These are phyloP conservation scores for Plasmopara halstedii DNA, from an alignment of 352 stramenopile genomes.

Conservation along the genomic window DNA sequence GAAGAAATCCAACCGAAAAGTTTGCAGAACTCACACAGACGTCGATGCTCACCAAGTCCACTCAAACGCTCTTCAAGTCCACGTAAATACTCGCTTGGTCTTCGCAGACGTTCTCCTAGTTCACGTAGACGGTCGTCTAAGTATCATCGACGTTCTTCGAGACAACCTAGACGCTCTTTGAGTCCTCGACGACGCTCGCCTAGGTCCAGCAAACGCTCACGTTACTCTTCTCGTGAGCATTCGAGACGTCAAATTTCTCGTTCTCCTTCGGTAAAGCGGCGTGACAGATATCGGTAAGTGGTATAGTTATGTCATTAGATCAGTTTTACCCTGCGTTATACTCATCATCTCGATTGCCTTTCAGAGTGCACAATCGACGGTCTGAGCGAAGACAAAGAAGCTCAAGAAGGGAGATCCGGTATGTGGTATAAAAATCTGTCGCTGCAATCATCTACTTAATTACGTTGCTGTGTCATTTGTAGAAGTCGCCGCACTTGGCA, in stretches of 20 bases:
- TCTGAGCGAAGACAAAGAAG: constrained; percentile 6
- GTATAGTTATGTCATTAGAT: not conserved
- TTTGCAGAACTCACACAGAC: constrained; percentile 4
- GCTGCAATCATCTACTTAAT: not conserved
- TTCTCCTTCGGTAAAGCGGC: constrained; percentile 12
- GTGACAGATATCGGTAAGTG: constrained; percentile 13
- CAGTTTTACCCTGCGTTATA: not conserved
- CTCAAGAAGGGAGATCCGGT: constrained; percentile 11
- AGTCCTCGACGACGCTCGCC: not conserved
- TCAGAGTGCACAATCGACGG: constrained; percentile 4
- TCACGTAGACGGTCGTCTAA: constrained; percentile 2
- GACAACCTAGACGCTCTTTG: too few relatives aligned
- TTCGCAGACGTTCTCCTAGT: constrained; percentile 13
- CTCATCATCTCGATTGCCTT: constrained; percentile 22
- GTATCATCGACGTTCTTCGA: not conserved
- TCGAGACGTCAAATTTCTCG: too few relatives aligned
- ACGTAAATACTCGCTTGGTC: constrained; percentile 5
- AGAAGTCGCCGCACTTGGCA: constrained; percentile 13
- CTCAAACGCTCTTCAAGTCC: constrained; percentile 6
- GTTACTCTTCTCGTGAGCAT: too few relatives aligned
- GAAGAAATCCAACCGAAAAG: constrained; percentile 7
- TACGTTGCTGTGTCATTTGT: not conserved
- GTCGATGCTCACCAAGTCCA: constrained; percentile 4
- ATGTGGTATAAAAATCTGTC: not conserved
- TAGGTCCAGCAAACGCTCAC: not conserved